Evolutionary conservation across 768 basidiomycete species (phyloP).

Genomic region (Amanita muscaria): DNA sequence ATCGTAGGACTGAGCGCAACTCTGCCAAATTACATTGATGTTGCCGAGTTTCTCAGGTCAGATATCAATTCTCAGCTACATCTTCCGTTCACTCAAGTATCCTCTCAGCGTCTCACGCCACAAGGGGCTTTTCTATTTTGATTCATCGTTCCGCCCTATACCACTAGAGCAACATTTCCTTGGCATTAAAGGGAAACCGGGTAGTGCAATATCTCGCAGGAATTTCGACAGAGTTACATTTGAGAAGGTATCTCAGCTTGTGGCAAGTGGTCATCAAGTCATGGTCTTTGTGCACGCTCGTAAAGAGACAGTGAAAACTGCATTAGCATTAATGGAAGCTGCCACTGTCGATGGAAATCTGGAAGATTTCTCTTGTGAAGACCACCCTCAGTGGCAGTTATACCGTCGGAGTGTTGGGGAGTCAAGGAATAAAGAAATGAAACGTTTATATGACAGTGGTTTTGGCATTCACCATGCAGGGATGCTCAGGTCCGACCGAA

Average conservation of each 20-base stretch:
- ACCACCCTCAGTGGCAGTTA: conserved; percentile 67
- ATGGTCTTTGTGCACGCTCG: conserved; percentile 99
- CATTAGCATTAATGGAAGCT: conserved; percentile 70
- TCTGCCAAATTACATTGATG: conserved; percentile 93
- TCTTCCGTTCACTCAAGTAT: conserved; percentile 2
- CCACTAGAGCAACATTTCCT: conserved; percentile 97
- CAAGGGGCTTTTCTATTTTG: conserved; percentile 92
- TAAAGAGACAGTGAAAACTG: conserved; percentile 95
- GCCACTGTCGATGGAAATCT: conserved; percentile 59
- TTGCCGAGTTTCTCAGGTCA: conserved; percentile 93
- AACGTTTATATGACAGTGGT: conserved; percentile 80
- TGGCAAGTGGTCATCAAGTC: conserved; percentile 90
- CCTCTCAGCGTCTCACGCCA: conserved; percentile 86
- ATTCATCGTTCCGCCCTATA: conserved; percentile 93
- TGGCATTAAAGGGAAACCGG: conserved; percentile 83
- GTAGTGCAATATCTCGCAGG: conserved; percentile 60
- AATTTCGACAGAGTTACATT: conserved; percentile 87
- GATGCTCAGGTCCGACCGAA: conserved; percentile 90
- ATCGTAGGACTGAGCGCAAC: conserved; percentile 96
- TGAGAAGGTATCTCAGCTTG: conserved; percentile 83
- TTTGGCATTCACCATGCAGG: conserved; percentile 99
- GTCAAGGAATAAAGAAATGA: conserved; percentile 95
- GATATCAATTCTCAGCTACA: conserved; percentile 9
- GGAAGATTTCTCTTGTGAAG: conserved; percentile 75
- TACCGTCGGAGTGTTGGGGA: conserved; percentile 73